Evolutionary conservation across 2,329 filamentous ascomycete species (phyloP).

Genomic region (Xylaria sp.): DNA sequence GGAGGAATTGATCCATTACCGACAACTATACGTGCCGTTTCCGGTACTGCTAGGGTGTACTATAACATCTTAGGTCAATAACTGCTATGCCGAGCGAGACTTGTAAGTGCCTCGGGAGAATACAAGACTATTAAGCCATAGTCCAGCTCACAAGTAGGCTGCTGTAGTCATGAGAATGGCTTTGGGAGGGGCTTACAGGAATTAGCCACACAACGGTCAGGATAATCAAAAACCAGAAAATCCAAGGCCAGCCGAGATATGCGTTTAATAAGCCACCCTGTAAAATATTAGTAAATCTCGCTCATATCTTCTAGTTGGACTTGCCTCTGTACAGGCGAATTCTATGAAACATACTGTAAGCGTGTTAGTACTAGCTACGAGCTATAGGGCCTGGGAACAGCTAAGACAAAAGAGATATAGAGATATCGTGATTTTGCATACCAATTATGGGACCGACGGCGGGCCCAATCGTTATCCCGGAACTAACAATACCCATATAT

Average conservation of each 20-base stretch:
- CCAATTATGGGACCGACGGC: conserved; percentile 51
- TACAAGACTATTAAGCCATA: no score
- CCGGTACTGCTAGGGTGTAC: conserved; percentile 67
- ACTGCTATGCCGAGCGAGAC: neutral
- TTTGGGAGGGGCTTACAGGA: conserved; percentile 46
- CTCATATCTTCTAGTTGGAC: neutral
- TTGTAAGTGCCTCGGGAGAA: neutral
- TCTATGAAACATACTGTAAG: conserved; percentile 30
- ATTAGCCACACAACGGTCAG: conserved; percentile 62
- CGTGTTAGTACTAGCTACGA: conserved; percentile 25
- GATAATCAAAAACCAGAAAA: conserved; percentile 77
- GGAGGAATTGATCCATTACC: conserved; percentile 71
- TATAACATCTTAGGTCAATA: conserved; percentile 13
- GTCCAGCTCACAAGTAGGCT: neutral
- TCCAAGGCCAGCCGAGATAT: conserved; percentile 73
- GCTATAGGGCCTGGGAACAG: neutral
- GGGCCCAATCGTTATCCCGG: conserved; percentile 67
- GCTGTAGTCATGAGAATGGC: neutral
- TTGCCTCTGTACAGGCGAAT: neutral
- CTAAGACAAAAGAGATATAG: neutral
- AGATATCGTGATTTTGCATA: conserved; percentile 17
- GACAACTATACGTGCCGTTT: conserved; percentile 69
- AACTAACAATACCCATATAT: conserved; percentile 76
- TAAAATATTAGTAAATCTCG: conserved; percentile 63
- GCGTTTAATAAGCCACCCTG: conserved; percentile 70